phyloP scores from a whole-genome alignment of 306 rosid genomes.

The Erythrophleum fordii region DNA sequence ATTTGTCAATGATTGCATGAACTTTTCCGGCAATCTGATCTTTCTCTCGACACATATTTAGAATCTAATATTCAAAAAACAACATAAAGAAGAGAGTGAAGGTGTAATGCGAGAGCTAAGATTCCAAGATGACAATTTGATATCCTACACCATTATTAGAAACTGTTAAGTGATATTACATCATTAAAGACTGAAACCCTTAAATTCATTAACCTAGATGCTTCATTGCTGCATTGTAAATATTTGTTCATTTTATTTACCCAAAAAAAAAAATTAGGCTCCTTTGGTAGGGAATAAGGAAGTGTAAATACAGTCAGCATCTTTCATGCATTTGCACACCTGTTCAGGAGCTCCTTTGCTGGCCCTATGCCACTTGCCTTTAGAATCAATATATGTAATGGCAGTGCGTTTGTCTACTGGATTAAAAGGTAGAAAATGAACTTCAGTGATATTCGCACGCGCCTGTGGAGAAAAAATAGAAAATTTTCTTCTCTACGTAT shows the following conservation, averaged over 20 bases:
- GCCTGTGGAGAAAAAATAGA: conserved; percentile 54
- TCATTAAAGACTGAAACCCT: neutral
- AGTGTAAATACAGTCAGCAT: neutral
- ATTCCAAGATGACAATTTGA: neutral
- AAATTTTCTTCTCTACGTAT: conserved; percentile 24
- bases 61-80: conserved; percentile 59
- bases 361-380: conserved; percentile 75
- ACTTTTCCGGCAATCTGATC: conserved; percentile 65
- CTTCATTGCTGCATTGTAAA: neutral
- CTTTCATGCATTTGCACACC: conserved; percentile 48
- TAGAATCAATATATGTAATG: conserved; percentile 68
- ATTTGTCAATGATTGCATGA: conserved; percentile 81
- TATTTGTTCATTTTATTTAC: neutral
- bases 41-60: conserved; percentile 70
- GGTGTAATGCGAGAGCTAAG: conserved; percentile 20
- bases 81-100: conserved; percentile 35
- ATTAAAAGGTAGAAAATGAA: conserved; percentile 90
- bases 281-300: conserved; percentile 11
- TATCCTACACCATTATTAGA: conserved; percentile 21
- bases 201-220: neutral
- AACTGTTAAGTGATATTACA: neutral
- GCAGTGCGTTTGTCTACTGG: conserved; percentile 95
- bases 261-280: neutral
- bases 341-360: conserved; percentile 96
- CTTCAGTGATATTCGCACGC: conserved; percentile 73